Evolutionary conservation across 495 filamentous ascomycete genomes (phyloP), one percentile per base, ranked within the genome.

Genomic region (Daldinia bambusicola): DNA sequence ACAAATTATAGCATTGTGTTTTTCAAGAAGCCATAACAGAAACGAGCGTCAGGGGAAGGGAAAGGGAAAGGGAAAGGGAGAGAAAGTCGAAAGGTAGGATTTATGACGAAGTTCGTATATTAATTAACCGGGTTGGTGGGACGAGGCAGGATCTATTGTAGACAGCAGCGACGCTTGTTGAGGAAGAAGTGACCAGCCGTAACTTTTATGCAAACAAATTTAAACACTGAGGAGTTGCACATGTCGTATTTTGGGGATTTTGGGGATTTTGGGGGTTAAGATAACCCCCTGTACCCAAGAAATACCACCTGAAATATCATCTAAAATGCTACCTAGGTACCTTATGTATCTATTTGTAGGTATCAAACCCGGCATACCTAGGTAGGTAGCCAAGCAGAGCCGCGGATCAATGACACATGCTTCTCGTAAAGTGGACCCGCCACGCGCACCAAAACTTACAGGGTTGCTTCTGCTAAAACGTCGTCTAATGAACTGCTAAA

Each of bases 401-500:
- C 63, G 69, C 69, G 69, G 69, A 60, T 71, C 53, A 67, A 48
- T 67, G 63, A 63, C 69, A 71, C 69, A 71, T 71, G 69, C 69
- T 67, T 71, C 53, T 45, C n/a, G 4, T 36, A 57, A 63, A 67
- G 65, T 63, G 61, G 69, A 48, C 20, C 34, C 13, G 16, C 58
- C 69, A 71, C 69, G 68, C 68, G 68, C 57, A 58, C 59, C 26
- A 48, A 48, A 34, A 34, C 13, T 61, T 66, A 40, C 52, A 60
- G 52, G 58, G 63, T 55, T 55, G n/a, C 57, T 20, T 59, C 16
- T 45, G 69, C 69, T 67, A 67, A 67, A 71, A 61, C 55, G 53
- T 26, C 26, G 22, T 34, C 20, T 48, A 48, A 48, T 20, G 18
- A 9, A 20, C 2, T 48, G 43, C 43, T 12, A 57, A 51, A 6